A percentile compares a stretch with the other conserved stretches of the same genome.
Conservation (phyloP, 305 asterid genomes). For the Fraxinus latifolia region DNA sequence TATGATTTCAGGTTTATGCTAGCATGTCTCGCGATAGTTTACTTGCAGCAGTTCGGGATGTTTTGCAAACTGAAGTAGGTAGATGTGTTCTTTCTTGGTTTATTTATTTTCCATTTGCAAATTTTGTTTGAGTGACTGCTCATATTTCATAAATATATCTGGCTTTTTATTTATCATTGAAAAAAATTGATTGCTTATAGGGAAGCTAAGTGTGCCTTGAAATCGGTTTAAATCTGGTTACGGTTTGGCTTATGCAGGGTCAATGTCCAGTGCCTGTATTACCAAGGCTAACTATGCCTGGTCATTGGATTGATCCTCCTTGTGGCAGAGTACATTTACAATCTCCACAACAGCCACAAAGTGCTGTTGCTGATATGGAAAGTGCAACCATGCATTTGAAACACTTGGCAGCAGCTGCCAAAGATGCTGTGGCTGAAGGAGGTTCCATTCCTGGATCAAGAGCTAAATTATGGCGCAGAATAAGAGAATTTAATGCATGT, state of each 20-base stretch:
- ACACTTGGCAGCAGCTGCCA: conserved; percentile 94
- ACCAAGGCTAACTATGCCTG: conserved; percentile 99
- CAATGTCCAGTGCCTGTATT: conserved; percentile 85
- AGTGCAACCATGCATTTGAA: conserved; percentile 82
- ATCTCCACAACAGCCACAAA: conserved; percentile 47
- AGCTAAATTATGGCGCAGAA: conserved; percentile 98
- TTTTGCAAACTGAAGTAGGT: conserved; percentile 95
- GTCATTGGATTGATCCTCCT: conserved; percentile 96
- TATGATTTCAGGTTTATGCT: conserved; percentile 83
- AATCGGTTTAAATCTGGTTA: conserved; percentile 24
- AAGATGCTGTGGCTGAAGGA: conserved; percentile 98
- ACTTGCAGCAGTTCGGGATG: conserved; percentile 93
- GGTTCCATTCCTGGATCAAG: conserved; percentile 99
- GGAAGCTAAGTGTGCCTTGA: background rate
- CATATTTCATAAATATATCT: conserved; percentile 4
- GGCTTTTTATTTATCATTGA: conserved; percentile 15
- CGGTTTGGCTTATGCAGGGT: conserved; percentile 58
- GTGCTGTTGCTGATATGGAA: conserved; percentile 64
- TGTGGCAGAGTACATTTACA: conserved; percentile 83
- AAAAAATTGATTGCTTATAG: conserved; percentile 10
- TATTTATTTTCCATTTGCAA: conserved; percentile 20
- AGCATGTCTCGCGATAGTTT: conserved; percentile 96
- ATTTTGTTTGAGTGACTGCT: conserved; percentile 5
- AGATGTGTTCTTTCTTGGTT: conserved; percentile 36
- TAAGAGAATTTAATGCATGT: conserved; percentile 97